Percentiles rank a stretch among this genome's conserved stretches.
phyloP scores from a whole-genome alignment of 306 rosid species.

The Urtica urens region DNA sequence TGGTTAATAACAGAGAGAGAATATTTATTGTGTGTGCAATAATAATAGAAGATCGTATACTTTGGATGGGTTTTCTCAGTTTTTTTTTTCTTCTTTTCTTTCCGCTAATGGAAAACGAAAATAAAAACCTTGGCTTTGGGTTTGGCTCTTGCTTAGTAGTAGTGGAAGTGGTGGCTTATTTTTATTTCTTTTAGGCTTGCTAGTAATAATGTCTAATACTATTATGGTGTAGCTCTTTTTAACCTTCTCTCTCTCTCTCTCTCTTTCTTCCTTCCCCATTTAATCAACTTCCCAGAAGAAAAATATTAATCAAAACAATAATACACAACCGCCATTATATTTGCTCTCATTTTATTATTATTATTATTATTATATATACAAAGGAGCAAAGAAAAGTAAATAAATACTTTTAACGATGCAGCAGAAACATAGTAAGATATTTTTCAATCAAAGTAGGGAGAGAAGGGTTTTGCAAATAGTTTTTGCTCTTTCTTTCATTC shows the following conservation, averaged over 20 bases:
- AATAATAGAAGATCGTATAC: neutral
- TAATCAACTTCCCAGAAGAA: too few species aligned
- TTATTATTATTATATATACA: slow-evolving; percentile 41
- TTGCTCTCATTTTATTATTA: slow-evolving; percentile 58
- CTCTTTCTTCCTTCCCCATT: slow-evolving; percentile 27
- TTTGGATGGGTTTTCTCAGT: slow-evolving; percentile 4
- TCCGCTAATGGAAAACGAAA: slow-evolving; percentile 34
- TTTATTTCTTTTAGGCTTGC: slow-evolving; percentile 17
- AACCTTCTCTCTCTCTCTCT: slow-evolving; percentile 15
- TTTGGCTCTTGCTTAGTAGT: slow-evolving; percentile 17
- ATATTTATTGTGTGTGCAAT: neutral
- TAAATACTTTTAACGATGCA: slow-evolving; percentile 24
- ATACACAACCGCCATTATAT: slow-evolving; percentile 74
- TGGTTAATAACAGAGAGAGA: neutral
- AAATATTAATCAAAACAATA: too few species aligned
- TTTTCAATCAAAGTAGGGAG: neutral
- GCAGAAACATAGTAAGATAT: slow-evolving; percentile 32
- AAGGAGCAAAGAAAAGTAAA: slow-evolving; percentile 11
- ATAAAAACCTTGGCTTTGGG: neutral
- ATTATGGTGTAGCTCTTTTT: too few species aligned
- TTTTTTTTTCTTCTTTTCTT: slow-evolving; percentile 17
- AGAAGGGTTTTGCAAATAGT: slow-evolving; percentile 11
- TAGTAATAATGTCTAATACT: slow-evolving; percentile 29
- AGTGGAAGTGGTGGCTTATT: slow-evolving; percentile 17
- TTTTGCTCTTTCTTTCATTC: neutral